Evolutionary conservation across 176 grass and related monocot genomes (phyloP), one percentile per base, ranked within the genome.

Genomic region (Calamus simplicifolius): DNA sequence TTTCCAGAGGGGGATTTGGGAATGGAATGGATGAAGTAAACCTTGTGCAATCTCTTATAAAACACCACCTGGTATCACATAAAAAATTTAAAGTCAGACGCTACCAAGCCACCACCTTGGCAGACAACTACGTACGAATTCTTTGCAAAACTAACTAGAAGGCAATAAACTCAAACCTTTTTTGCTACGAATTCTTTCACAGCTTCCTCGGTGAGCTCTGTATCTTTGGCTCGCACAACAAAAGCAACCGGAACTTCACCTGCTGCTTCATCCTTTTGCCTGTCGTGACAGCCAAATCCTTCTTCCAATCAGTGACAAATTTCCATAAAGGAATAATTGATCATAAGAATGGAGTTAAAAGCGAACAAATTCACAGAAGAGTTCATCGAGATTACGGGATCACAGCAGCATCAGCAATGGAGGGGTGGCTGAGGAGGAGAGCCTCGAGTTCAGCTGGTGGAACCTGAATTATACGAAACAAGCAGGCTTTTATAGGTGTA

Each of bases 391-490:
- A 83, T 71, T 80, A 98, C 93, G 93, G 81, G 51, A 91, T 84
- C 51, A 91, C 92, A 54, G 92, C 92, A 0, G 87, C 92, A 69
- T 97, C 87, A 25, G 76, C 69, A 29, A 97, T 78, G 70, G 72
- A 82, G 16, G 93, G 76, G 28, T 92, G 93, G 16, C 73, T 75
- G 65, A 88, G 26, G 14, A 98, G 87, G 59, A 97, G 77, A n/a
- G 81, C 67, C 69, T 97, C 93, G 8, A 97, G 87, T 66, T 97
- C 93, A 50, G 93, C 93, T 15, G 93, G 93, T 13, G 93, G 93
- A 27, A 97, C 93, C 85, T 95, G 69, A 57, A 54, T 25, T 2
- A 43, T 43, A 8, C 21, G 21, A 23, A 23, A 23, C 21, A 23
- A 23, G 1, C 21, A 23, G 21, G 21, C 21, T 23, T 23, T n/a